A percentile compares a stretch with the other conserved stretches of the same genome.
These are phyloP conservation scores for Corymbia maculata DNA, from an alignment of 345 rosid species.

Conservation along the genomic window DNA sequence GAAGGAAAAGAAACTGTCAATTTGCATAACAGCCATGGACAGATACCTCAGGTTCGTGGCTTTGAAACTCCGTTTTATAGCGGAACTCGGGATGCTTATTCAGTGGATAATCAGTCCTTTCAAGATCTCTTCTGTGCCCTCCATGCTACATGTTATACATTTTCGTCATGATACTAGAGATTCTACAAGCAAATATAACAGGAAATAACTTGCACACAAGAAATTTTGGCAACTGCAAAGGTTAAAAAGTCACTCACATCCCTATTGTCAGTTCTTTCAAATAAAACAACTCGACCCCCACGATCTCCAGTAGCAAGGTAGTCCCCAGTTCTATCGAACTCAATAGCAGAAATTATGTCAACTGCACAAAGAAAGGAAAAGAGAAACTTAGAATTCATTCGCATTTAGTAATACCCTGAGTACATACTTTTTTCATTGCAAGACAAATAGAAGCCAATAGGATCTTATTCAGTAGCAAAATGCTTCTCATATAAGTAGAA, in stretches of 20 bases:
- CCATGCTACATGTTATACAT: conserved; percentile 34
- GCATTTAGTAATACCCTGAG: not conserved
- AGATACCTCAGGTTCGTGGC: conserved; percentile 91
- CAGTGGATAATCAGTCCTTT: conserved; percentile 48
- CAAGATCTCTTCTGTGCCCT: conserved; percentile 58
- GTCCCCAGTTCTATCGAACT: conserved; percentile 72
- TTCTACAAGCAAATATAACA: not conserved
- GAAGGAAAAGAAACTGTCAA: not conserved
- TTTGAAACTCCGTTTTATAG: conserved; percentile 89
- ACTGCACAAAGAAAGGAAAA: conserved; percentile 39
- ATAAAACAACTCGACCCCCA: conserved; percentile 93
- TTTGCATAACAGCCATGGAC: not conserved
- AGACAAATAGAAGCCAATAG: not conserved
- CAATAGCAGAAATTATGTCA: conserved; percentile 85
- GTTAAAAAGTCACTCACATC: conserved; percentile 36
- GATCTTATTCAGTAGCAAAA: not conserved
- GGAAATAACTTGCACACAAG: not conserved
- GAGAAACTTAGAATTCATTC: not conserved
- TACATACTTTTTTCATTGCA: not conserved
- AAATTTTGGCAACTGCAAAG: not conserved
- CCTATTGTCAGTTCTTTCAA: conserved; percentile 67
- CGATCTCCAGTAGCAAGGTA: conserved; percentile 96
- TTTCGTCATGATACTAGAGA: not conserved
- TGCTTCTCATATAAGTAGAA: not conserved
- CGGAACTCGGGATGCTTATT: conserved; percentile 71